Conservation (phyloP, 805 yeast genomes). For the Candida endomychidarum region DNA sequence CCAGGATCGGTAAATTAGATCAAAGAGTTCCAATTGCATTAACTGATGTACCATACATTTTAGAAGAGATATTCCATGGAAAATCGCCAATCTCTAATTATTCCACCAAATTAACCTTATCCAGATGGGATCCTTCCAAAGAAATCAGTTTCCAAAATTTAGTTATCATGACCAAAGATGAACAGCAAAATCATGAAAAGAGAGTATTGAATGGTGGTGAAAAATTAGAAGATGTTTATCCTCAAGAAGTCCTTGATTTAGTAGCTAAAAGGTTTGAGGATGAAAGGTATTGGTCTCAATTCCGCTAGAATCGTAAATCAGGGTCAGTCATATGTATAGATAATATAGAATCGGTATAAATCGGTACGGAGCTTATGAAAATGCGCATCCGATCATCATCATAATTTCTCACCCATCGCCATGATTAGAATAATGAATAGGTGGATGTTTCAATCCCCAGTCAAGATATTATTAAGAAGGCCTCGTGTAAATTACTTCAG, state of each 20-base stretch:
- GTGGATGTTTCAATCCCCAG: slow-evolving; percentile 7
- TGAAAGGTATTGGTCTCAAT: slow-evolving; percentile 67
- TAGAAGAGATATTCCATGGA: slow-evolving; percentile 92
- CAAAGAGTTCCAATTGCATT: slow-evolving; percentile 75
- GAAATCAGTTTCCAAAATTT: slow-evolving; percentile 74
- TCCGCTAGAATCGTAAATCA: slow-evolving; percentile 29
- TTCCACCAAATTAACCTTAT: slow-evolving; percentile 74
- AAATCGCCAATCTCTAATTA: slow-evolving; percentile 84
- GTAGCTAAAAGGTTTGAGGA: slow-evolving; percentile 69
- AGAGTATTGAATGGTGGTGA: slow-evolving; percentile 72
- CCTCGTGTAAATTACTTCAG: neutral
- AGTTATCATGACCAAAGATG: slow-evolving; percentile 86
- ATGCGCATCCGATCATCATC: slow-evolving; percentile 1
- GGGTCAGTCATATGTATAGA: neutral
- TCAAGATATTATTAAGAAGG: neutral
- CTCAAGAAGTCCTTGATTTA: slow-evolving; percentile 52
- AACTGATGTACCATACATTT: slow-evolving; percentile 73
- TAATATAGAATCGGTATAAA: neutral
- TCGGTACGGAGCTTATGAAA: slow-evolving; percentile 1
- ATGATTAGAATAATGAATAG: slow-evolving; percentile 6
- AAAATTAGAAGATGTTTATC: slow-evolving; percentile 60
- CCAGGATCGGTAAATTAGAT: slow-evolving; percentile 69
- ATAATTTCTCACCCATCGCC: neutral
- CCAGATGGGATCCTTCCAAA: slow-evolving; percentile 77
- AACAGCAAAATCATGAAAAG: slow-evolving; percentile 76